phyloP scores from a whole-genome alignment of 495 filamentous ascomycete genomes.

The Stereocaulon alpinum region DNA sequence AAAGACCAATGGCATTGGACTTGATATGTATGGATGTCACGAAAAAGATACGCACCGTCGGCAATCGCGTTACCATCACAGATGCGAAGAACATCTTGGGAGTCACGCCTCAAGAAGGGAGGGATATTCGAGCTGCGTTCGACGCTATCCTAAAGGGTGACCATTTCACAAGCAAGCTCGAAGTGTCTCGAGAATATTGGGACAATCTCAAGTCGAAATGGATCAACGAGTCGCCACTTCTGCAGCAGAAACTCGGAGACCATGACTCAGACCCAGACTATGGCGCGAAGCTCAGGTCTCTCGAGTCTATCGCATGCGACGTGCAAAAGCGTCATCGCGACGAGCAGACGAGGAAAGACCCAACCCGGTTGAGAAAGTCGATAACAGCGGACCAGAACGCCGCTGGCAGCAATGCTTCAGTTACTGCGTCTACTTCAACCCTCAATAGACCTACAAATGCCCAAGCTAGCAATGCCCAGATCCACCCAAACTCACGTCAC shows the following conservation, averaged over 20 bases:
- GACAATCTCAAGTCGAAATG: slow-evolving; percentile 57
- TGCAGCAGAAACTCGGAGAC: slow-evolving; percentile 45
- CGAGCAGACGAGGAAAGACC: slow-evolving; percentile 51
- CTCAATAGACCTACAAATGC: not conserved
- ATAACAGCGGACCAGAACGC: not conserved
- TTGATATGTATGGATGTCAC: slow-evolving; percentile 74
- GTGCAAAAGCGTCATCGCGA: slow-evolving; percentile 65
- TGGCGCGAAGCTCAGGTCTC: slow-evolving; percentile 48
- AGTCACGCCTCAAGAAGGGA: slow-evolving; percentile 60
- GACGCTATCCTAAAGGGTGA: slow-evolving; percentile 56
- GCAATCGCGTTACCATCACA: slow-evolving; percentile 54
- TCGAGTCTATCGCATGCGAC: slow-evolving; percentile 62
- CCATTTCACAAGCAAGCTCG: slow-evolving; percentile 62
- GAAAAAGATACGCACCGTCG: slow-evolving; percentile 59
- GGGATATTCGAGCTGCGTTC: slow-evolving; percentile 54
- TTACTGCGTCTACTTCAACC: not conserved
- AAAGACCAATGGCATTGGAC: slow-evolving; percentile 55
- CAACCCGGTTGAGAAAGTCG: slow-evolving; percentile 22
- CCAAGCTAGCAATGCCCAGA: not conserved
- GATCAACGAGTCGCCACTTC: slow-evolving; percentile 47
- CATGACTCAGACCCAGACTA: slow-evolving; percentile 42
- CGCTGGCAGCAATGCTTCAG: not conserved
- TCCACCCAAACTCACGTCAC: not conserved
- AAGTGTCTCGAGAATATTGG: slow-evolving; percentile 64
- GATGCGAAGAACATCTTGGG: slow-evolving; percentile 65